Evolutionary conservation across 1,139 yeast genomes (phyloP), one percentile per base, ranked within the genome.

Genomic region (Blastobotrys serpentis): DNA sequence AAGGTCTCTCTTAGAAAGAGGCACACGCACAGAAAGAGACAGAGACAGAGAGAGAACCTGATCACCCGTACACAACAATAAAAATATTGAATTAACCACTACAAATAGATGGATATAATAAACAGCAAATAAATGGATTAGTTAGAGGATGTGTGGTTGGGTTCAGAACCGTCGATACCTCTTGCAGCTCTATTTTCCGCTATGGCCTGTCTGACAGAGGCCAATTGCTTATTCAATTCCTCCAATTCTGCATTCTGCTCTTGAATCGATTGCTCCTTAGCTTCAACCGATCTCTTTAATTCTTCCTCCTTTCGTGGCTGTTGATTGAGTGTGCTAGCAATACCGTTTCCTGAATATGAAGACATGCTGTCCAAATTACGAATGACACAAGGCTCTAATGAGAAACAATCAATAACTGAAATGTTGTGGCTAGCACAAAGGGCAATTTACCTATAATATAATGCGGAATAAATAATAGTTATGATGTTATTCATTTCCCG

Each of bases 221-320:
- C 45, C 23, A 47, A 42, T 18, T 25, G 42, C 19, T 37, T 38
- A 22, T 40, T 42, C 29, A 47, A 41, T 22, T 41, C 45, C 25
- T 44, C 47, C 7, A 47, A 43, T 42, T 47, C 50, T 18, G 23
- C 32, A 29, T 36, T 47, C 40, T 43, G 44, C 33, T 47, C 41
- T 6, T 44, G 40, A 21, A 47, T 47, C 26, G 47, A 41, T 30
- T 47, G 36, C 30, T 41, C 43, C 23, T 36, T 39, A n/a, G 37
- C 42, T 11, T 18, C 36, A 13, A 47, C 23, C n/a, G 37, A 22
- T 19, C 17, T 14, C 25, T 47, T 38, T 11, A 47, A 43, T 17
- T 16, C 26, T 11, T 42, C 37, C 10, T 16, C 37, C 10, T 17
- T 18, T n/a, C 10, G 21, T 16, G 37, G 37, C 16, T 4, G 37